Base-by-base conservation (phyloP, 139 green algal genomes). In the Coccomyxa sp. region DNA sequence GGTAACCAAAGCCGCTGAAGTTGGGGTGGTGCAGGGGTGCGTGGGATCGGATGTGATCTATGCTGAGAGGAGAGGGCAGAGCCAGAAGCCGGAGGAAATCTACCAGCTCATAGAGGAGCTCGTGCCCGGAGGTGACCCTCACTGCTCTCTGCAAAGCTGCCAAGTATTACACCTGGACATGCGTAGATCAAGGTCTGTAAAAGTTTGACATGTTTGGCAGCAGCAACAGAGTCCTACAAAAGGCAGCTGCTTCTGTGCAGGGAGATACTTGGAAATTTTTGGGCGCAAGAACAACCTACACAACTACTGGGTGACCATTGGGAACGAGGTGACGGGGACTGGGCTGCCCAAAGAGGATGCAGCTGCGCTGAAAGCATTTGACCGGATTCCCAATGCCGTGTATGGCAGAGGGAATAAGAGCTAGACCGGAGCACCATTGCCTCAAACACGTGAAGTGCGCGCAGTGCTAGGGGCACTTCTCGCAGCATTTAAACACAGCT, bases 21-120 rank as follows among this genome's bases (percentile, higher is more conserved):
- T 71, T 71, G 63, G 18, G 21, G 21, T 71, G 63, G 18, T 77
- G 71, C 71, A 77, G 71, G 14, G 71, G 1, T 51, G 71, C 71
- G 71, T 96, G 21, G 89, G 87, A 16, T 89, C 75, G 30, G 94
- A 98, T 83, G 85, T 98, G 76, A 98, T 98, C 67, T 94, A 97
- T 80, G 92, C 86, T 77, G 91, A 97, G 84, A 89, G 95, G 30
- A 89, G 95, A 18, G 95, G 95, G 9, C 95, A 98, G 89, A 97
- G 93, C 89, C 95, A 98, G 90, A 98, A 98, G 85, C 95, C 95
- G 10, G 92, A 96, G 79, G 95, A 98, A 88, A 97, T 98, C n/a
- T 98, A 98, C 86, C 88, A 98, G 81, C 90, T 98, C 30, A 93
- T 98, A 12, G 95, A 98, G 88, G 81, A 93, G 83, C 90, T 98